Base-by-base conservation (phyloP, 2,329 filamentous ascomycete genomes). In the Amylocarpus encephaloides region DNA sequence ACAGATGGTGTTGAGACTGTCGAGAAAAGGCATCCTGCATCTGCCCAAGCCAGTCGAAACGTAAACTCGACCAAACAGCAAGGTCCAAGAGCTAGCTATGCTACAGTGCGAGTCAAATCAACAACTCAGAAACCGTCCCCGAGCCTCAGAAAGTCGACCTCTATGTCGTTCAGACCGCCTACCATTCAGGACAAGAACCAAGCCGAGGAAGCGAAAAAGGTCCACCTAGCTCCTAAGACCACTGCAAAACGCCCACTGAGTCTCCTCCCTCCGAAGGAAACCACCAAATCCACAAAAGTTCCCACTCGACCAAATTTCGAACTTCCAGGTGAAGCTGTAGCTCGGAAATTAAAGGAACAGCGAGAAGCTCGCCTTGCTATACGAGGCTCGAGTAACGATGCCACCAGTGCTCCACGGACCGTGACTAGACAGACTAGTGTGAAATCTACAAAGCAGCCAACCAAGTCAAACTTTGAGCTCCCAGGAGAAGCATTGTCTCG, bases 321-420 rank as follows among this genome's bases (percentile, higher is more conserved):
- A 64, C 73, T 85, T 11, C 79, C 80, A 0, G 80, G 82, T 9
- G 81, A 85, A 40, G 78, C 77, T 34, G 72, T 83, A 9, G 75
- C 80, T 36, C 73, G 75, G 12, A 73, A 75, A 12, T 64, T 82
- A 50, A 80, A 75, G 62, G 77, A 82, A 62, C 73, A 80, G 59
- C 75, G 76, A 11, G 79, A 82, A 51, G 76, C 77, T 40, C 77
- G 80, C 26, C 62, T 72, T 33, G 69, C 72, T 43, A 65, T 67
- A 48, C 69, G 63, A 41, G 48, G 64, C 60, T 50, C 60, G 50
- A 59, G 61, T 55, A 65, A 68, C 49, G 65, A 70, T 32, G 65
- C 65, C 46, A 63, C 69, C 44, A 64, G 65, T 36, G 66, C 67
- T 26, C 59, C 67, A 51, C 62, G 64, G 43, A 60, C 62, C 35